Evolutionary conservation across 148 eudicot genomes (phyloP).

Genomic region (Vaccinium macrocarpon): DNA sequence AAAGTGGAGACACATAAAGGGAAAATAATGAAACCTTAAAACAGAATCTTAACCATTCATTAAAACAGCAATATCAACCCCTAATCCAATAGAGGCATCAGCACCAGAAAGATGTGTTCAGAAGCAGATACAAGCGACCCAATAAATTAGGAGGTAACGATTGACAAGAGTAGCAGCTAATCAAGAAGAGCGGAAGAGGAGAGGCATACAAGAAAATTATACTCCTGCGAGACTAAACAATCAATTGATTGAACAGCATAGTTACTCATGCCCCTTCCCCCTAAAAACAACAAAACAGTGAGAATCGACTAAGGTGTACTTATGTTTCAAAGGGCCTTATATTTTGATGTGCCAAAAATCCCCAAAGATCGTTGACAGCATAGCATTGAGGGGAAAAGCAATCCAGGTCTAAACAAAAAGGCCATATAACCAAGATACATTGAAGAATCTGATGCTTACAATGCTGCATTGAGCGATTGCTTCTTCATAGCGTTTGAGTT

Average conservation of each 20-base stretch:
- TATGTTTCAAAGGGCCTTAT: neutral
- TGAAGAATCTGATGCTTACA: constrained; percentile 43
- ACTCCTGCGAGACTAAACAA: neutral
- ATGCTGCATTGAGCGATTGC: constrained; percentile 87
- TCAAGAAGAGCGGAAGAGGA: neutral
- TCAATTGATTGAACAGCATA: neutral
- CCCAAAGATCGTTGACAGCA: neutral
- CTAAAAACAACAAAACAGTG: neutral
- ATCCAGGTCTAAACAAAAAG: neutral
- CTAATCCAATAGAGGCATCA: neutral
- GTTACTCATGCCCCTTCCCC: neutral
- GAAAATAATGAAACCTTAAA: neutral
- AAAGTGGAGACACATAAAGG: neutral
- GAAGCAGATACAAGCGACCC: neutral
- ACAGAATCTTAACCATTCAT: neutral
- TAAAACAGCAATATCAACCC: neutral
- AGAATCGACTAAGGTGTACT: no score
- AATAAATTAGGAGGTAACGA: neutral
- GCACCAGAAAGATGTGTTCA: neutral
- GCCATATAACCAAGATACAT: neutral
- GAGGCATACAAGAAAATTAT: neutral
- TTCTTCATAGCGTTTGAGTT: constrained; percentile 81
- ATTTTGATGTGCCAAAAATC: neutral
- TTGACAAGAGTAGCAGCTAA: constrained; percentile 4
- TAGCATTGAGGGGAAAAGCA: neutral